Evolutionary conservation across 441 rosid genomes (phyloP), one percentile per base, ranked within the genome.

Genomic region (Arabidopsis hybrid): DNA sequence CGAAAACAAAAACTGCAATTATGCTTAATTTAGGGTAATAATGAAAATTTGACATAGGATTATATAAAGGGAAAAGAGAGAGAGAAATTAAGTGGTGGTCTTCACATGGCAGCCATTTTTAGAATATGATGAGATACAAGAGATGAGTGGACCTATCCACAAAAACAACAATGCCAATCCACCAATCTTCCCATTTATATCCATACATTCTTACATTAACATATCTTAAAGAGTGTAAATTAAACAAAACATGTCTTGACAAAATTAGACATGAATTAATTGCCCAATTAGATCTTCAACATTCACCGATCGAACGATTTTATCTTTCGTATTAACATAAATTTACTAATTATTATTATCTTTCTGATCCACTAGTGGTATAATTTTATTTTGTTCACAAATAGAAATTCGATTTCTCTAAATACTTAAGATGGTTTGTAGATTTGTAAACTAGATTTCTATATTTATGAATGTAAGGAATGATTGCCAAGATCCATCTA

Each of bases 101-200:
- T 72, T 72, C 76, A 72, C 76, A 72, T 72, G 76, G 70, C 76
- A 72, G 39, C 64, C 57, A 72, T 45, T 63, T 72, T 62, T 64
- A 64, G 58, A 64, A 72, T 53, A 72, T 72, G 69, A 72, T 72
- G 64, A 64, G 75, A 71, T 71, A 6, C 43, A 60, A 60, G 13
- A 71, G 59, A 71, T 4, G 32, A 61, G 75, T 61, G 53, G 69
- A 71, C 62, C 61, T 71, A 52, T 71, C 75, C 69, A 61, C 69
- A 17, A 35, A 71, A 71, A 40, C 40, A 71, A 71, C 51, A 49
- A 70, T 60, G 60, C 34, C 36, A 31, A 59, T 13, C 52, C 51
- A 70, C 67, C 60, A 60, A 40, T 60, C 60, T 58, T 58, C 51
- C 21, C 38, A 43, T 72, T 43, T 43, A 43, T 63, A 63, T 43